A percentile compares a stretch with the other conserved stretches of the same genome.
Evolutionary conservation across 352 stramenopile genomes (phyloP).

Genomic region (Pythium scleroteichum): DNA sequence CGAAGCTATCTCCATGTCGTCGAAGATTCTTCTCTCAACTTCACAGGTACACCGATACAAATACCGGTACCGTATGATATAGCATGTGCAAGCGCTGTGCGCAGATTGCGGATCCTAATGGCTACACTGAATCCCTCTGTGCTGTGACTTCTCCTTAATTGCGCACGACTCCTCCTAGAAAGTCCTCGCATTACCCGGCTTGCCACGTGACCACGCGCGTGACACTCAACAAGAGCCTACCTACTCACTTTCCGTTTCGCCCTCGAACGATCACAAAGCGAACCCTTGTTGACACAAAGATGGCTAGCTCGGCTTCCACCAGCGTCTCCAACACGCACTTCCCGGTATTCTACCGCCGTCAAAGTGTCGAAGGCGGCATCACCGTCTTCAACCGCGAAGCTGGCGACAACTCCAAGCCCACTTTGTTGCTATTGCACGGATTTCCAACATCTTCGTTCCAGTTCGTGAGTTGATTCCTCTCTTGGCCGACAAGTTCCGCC

Average conservation of each 20-base stretch:
- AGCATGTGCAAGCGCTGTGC: constrained; percentile 18
- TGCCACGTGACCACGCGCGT: no score
- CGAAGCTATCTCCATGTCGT: no score
- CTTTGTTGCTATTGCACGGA: constrained; percentile 14
- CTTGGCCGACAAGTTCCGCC: constrained; percentile 18
- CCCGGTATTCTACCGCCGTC: constrained; percentile 10
- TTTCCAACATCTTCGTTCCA: constrained; percentile 16
- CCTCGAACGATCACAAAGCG: no score
- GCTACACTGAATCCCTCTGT: background rate
- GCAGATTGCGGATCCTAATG: constrained; percentile 8
- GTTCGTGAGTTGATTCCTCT: constrained; percentile 15
- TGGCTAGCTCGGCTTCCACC: no score
- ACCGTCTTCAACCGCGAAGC: constrained; percentile 18
- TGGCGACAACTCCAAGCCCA: constrained; percentile 6
- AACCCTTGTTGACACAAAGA: no score
- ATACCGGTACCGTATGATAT: background rate
- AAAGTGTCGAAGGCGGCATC: constrained; percentile 10
- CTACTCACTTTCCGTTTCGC: no score
- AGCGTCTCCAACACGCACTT: constrained; percentile 13
- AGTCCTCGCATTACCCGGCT: no score
- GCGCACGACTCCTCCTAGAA: no score
- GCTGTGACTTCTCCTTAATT: no score
- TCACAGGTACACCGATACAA: background rate
- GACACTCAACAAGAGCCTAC: no score
- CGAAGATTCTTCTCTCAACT: no score